A percentile compares a stretch with the other conserved stretches of the same genome.
Evolutionary conservation across 1,284 basidiomycete species (phyloP).

Genomic region (Chiua sp.): DNA sequence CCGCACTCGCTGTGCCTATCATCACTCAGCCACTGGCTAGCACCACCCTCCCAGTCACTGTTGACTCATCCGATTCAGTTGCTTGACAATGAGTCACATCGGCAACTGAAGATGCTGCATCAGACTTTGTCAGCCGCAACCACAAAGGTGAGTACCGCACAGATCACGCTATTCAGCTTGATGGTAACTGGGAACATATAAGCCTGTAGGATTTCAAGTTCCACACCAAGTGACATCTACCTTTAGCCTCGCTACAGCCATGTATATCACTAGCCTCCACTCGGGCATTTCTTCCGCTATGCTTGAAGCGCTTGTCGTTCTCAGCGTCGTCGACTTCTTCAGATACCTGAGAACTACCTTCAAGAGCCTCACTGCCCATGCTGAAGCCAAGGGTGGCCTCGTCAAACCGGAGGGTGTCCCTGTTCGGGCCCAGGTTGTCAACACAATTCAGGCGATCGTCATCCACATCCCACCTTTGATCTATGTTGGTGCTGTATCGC

Average conservation of each 20-base stretch:
- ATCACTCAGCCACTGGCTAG: no score
- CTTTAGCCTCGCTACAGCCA: not conserved
- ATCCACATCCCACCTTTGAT: conserved; percentile 14
- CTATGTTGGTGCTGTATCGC: conserved; percentile 22
- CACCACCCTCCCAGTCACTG: no score
- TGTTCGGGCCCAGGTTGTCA: conserved; percentile 19
- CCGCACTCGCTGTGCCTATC: no score
- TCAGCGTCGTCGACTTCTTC: conserved; percentile 8
- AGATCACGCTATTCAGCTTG: no score
- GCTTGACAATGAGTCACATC: no score
- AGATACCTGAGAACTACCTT: not conserved
- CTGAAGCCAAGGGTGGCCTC: conserved; percentile 22
- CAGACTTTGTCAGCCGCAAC: no score
- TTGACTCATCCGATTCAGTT: no score
- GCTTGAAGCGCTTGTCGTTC: conserved; percentile 25
- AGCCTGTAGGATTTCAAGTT: not conserved
- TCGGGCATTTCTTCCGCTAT: conserved; percentile 4
- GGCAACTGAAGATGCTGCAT: no score
- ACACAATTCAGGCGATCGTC: conserved; percentile 19
- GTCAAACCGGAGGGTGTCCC: conserved; percentile 14
- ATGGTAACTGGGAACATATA: no score
- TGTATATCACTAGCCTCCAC: conserved; percentile 16
- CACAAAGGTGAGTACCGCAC: no score
- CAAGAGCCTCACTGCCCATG: not conserved
- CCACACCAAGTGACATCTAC: no score